Evolutionary conservation across 2,329 filamentous ascomycete species (phyloP), one percentile per base, ranked within the genome.

Genomic region (Pseudodiploospora longispora): DNA sequence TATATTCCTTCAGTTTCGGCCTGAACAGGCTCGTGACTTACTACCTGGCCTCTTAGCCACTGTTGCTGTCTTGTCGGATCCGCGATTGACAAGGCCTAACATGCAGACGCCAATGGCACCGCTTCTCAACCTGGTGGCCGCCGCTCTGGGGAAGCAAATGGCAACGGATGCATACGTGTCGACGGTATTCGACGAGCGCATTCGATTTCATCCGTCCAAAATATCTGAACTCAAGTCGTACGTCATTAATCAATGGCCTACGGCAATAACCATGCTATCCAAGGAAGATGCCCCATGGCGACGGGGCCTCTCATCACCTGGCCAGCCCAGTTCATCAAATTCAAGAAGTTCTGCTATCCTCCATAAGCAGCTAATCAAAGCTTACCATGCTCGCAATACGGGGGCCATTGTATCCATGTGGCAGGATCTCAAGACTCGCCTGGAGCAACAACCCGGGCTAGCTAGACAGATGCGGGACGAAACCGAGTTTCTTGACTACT

Each of bases 401-500:
- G 56, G 52, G 6, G 61, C 56, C 12, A 46, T 63, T 32, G 47
- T 53, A 6, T 52, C 54, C 27, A 50, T 66, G 37, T 69, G 66
- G 66, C 40, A 59, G 30, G 56, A 62, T 12, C 50, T 69, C 38
- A 54, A 50, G 31, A 36, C 47, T 4, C 47, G 50, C 6, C 34
- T 65, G 19, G 52, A 49, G 9, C 46, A 57, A 4, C 52, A 54
- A 32, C 52, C 55, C 0, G 44, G 44, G 4, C 49, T 66, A 8
- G 49, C 48, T 8, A 36, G 47, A 8, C 55, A 61, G 27, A 50
- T 69, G n/a, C 57, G 54, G n/a, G 46, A 55, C 6, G 56, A 62
- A 28, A 52, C 57, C 1, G 60, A 66, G 10, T 59, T 65, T 5
- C 52, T 70, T 33, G 63, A 70, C 48, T 70, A 58, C 33, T 66